Conservation (phyloP, 768 basidiomycete species). For the Sporobolomyces roseus region DNA sequence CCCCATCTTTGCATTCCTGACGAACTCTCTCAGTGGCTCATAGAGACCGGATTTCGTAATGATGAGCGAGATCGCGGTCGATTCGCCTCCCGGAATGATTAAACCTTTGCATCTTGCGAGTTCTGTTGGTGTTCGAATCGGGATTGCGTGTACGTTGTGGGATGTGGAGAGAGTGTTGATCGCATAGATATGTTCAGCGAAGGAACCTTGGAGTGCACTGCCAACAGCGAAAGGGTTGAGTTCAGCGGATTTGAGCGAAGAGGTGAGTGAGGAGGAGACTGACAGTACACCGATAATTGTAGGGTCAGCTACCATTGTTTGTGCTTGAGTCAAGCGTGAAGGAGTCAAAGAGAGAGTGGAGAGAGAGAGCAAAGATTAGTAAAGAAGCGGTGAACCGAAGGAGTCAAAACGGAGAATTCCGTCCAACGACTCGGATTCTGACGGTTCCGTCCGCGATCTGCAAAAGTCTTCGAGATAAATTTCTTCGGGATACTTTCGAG, state of each 20-base stretch:
- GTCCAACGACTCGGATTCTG: no score
- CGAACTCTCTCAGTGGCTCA: slow-evolving; percentile 71
- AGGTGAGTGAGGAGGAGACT: not conserved
- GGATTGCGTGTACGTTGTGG: slow-evolving; percentile 47
- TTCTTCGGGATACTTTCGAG: not conserved
- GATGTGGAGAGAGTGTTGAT: slow-evolving; percentile 52
- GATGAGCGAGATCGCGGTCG: slow-evolving; percentile 81
- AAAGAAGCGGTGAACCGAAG: not conserved
- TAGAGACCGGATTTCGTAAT: slow-evolving; percentile 65
- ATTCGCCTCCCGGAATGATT: slow-evolving; percentile 94
- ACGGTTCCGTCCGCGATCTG: not conserved
- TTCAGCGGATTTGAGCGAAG: not conserved
- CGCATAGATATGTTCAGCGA: slow-evolving; percentile 74
- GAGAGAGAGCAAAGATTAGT: not conserved
- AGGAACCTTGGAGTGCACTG: slow-evolving; percentile 86
- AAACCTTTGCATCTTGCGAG: slow-evolving; percentile 72
- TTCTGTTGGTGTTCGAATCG: slow-evolving; percentile 72
- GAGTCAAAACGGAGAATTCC: not conserved
- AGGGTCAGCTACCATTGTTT: not conserved
- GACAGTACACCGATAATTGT: slow-evolving; percentile 26
- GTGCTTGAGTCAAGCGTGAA: not conserved
- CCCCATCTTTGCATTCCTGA: slow-evolving; percentile 45
- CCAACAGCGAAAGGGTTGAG: not conserved
- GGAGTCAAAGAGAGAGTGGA: not conserved
- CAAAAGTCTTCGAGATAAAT: not conserved